These are phyloP conservation scores for Ustilaginoidea virens DNA, from an alignment of 2,329 filamentous ascomycete species.

Conservation along the genomic window DNA sequence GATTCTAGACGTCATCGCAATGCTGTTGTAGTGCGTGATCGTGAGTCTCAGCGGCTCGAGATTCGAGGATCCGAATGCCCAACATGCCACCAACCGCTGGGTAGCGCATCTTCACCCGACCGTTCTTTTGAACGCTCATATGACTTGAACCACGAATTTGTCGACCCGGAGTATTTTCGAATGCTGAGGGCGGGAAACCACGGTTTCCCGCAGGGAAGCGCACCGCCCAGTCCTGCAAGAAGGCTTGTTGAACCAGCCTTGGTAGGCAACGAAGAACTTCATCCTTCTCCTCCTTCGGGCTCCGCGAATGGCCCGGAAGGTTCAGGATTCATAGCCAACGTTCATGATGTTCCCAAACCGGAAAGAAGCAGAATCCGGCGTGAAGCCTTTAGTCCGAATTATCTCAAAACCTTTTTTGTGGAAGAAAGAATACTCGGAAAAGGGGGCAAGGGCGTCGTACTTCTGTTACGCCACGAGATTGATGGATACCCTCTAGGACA, in stretches of 20 bases:
- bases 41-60: slow-evolving; percentile 67
- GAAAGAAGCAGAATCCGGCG: slow-evolving; percentile 61
- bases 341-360: slow-evolving; percentile 28
- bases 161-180: slow-evolving; percentile 87
- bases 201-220: slow-evolving; percentile 28
- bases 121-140: slow-evolving; percentile 29
- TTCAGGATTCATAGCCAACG: slow-evolving; percentile 37
- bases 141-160: slow-evolving; percentile 42
- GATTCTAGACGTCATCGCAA: slow-evolving; percentile 68
- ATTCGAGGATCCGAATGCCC: slow-evolving; percentile 73
- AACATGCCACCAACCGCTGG: slow-evolving; percentile 68
- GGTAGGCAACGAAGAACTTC: slow-evolving; percentile 6
- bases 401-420: slow-evolving; percentile 86
- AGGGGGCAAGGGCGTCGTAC: slow-evolving; percentile 86
- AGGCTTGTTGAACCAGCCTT: slow-evolving; percentile 33
- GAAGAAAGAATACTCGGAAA: slow-evolving; percentile 75
- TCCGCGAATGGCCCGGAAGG: slow-evolving; percentile 11
- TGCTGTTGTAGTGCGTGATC: slow-evolving; percentile 83
- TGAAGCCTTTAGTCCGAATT: slow-evolving; percentile 79
- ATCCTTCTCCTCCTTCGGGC: slow-evolving; percentile 7
- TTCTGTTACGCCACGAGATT: slow-evolving; percentile 84
- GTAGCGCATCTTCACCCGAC: slow-evolving; percentile 28
- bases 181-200: slow-evolving; percentile 54
- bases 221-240: slow-evolving; percentile 37
- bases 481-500: slow-evolving; percentile 78